These are phyloP conservation scores for Phialemonium atrogriseum DNA, from an alignment of 2,329 filamentous ascomycete species.

Conservation along the genomic window DNA sequence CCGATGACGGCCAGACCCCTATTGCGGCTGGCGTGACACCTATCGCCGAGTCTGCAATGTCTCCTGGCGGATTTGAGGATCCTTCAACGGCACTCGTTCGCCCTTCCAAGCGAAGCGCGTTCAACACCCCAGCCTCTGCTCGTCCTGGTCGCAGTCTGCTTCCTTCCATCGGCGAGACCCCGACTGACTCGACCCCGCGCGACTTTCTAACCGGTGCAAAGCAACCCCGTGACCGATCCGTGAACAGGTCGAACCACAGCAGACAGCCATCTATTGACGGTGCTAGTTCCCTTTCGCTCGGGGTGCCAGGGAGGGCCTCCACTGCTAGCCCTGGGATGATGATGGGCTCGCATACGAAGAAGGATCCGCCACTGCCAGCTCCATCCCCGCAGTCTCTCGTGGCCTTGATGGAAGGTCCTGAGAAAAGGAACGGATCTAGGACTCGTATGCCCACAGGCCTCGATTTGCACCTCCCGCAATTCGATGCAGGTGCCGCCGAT, in stretches of 20 bases:
- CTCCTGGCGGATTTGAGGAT: slow-evolving; percentile 59
- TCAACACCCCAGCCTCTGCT: slow-evolving; percentile 63
- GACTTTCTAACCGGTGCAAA: too few species aligned
- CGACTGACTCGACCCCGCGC: slow-evolving; percentile 18
- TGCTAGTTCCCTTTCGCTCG: slow-evolving; percentile 29
- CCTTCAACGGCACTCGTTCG: slow-evolving; percentile 59
- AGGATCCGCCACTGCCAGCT: slow-evolving; percentile 55
- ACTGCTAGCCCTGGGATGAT: slow-evolving; percentile 58
- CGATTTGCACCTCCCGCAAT: slow-evolving; percentile 54
- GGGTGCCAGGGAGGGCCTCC: slow-evolving; percentile 48
- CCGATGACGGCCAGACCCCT: slow-evolving; percentile 59
- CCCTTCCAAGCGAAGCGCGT: slow-evolving; percentile 57
- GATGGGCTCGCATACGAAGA: slow-evolving; percentile 33
- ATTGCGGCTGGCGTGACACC: slow-evolving; percentile 80
- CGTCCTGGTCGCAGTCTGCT: slow-evolving; percentile 58
- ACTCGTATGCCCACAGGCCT: slow-evolving; percentile 69
- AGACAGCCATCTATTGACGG: too few species aligned
- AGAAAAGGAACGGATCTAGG: slow-evolving; percentile 61
- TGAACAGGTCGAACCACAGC: too few species aligned
- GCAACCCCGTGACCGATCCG: too few species aligned
- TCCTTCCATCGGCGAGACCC: slow-evolving; percentile 68
- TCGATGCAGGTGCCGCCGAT: slow-evolving; percentile 39
- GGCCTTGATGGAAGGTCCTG: slow-evolving; percentile 49
- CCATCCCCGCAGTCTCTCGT: slow-evolving; percentile 57
- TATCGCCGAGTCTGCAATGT: slow-evolving; percentile 71